Evolutionary conservation across 148 eudicot genomes (phyloP).

Genomic region (Heliosperma pusillum): DNA sequence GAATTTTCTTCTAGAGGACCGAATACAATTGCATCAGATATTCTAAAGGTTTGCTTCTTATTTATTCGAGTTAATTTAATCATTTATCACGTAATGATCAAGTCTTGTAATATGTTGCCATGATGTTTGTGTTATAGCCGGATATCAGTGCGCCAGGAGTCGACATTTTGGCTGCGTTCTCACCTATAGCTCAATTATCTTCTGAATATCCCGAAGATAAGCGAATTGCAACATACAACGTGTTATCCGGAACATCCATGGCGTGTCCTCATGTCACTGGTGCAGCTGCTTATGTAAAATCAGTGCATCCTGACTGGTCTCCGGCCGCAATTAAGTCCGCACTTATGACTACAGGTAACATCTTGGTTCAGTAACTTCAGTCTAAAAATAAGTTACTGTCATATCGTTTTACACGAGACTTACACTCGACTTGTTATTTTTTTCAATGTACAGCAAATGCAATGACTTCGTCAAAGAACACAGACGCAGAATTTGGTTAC

Average conservation of each 20-base stretch:
- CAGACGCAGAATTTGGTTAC: constrained; percentile 3
- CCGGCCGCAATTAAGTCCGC: constrained; percentile 71
- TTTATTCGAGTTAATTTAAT: neutral
- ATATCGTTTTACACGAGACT: neutral
- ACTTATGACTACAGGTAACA: constrained; percentile 59
- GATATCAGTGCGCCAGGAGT: constrained; percentile 66
- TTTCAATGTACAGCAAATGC: neutral
- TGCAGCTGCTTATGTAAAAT: neutral
- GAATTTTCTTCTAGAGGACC: constrained; percentile 66
- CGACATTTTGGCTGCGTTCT: constrained; percentile 56
- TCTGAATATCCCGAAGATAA: constrained; percentile 25
- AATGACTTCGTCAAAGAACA: neutral
- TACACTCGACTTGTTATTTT: neutral
- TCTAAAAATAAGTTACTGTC: neutral
- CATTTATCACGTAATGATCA: neutral
- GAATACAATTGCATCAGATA: constrained; percentile 41
- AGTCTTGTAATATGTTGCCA: neutral
- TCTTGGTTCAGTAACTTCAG: neutral
- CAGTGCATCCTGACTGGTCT: constrained; percentile 51
- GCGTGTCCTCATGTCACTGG: neutral
- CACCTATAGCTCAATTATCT: constrained; percentile 23
- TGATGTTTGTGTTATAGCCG: constrained; percentile 35
- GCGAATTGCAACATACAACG: constrained; percentile 31
- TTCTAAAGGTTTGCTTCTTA: constrained; percentile 51
- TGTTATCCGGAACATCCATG: constrained; percentile 43